phyloP scores from a whole-genome alignment of 345 rosid genomes.

The Cardamine occulta region DNA sequence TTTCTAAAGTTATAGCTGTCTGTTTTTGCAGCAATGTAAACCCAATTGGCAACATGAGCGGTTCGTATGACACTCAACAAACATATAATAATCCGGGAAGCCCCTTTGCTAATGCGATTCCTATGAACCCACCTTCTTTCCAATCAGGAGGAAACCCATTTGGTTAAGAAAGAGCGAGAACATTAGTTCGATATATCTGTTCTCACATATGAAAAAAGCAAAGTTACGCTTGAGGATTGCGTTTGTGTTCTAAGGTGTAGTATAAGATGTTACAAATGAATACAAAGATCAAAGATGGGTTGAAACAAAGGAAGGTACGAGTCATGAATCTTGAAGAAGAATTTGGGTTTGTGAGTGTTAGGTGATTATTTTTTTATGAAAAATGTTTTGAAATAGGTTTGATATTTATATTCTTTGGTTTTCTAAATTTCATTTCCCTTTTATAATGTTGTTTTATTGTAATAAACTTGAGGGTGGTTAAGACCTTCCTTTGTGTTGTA shows the following conservation, averaged over 20 bases:
- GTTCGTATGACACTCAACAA: slow-evolving; percentile 47
- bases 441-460: slow-evolving; percentile 3
- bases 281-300: slow-evolving; percentile 22
- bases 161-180: slow-evolving; percentile 27
- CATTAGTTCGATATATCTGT: neutral
- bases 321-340: slow-evolving; percentile 28
- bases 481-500: slow-evolving; percentile 28
- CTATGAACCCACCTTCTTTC: slow-evolving; percentile 29
- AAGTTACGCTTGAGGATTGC: slow-evolving; percentile 14
- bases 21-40: slow-evolving; percentile 38
- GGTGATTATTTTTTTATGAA: slow-evolving; percentile 3
- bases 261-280: neutral
- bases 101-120: slow-evolving; percentile 42
- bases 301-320: slow-evolving; percentile 30
- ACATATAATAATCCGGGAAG: slow-evolving; percentile 55
- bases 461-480: slow-evolving; percentile 10
- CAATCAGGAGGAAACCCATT: slow-evolving; percentile 44
- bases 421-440: slow-evolving; percentile 7
- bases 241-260: slow-evolving; percentile 24
- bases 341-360: slow-evolving; percentile 43
- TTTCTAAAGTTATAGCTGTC: slow-evolving; percentile 43
- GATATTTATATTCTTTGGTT: slow-evolving; percentile 32
- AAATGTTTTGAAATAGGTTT: slow-evolving; percentile 12
- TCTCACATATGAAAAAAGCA: neutral
- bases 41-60: slow-evolving; percentile 48